Evolutionary conservation across 768 basidiomycete genomes (phyloP).

Genomic region (Mycena maculata): DNA sequence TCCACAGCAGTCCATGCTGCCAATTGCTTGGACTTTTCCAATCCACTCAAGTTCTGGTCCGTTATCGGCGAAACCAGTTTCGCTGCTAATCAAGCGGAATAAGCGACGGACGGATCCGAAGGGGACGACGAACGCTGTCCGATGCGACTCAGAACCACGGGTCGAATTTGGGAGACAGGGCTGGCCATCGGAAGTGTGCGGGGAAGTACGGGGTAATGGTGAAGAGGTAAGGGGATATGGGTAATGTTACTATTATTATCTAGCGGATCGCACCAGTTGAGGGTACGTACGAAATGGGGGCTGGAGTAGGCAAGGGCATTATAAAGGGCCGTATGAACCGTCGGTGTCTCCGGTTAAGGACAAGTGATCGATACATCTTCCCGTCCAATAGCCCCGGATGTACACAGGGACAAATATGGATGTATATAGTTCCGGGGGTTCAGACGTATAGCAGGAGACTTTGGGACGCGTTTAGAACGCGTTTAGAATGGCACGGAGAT

Average conservation of each 20-base stretch:
- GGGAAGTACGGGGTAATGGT: background rate
- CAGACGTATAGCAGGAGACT: no score
- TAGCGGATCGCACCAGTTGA: conserved; percentile 10
- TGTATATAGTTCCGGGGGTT: no score
- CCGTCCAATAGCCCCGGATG: background rate
- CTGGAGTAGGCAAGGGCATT: conserved; percentile 25
- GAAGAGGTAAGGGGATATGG: background rate
- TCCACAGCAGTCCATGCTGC: conserved; percentile 97
- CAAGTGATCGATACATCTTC: background rate
- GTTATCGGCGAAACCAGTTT: conserved; percentile 34
- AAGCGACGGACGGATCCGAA: background rate
- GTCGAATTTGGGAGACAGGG: conserved; percentile 29
- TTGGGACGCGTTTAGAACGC: no score
- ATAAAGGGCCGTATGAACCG: conserved; percentile 4
- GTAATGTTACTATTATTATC: conserved; percentile 2
- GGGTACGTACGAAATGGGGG: conserved; percentile 26
- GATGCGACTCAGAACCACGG: conserved; percentile 30
- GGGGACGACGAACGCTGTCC: conserved; percentile 33
- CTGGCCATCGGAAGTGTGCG: conserved; percentile 20
- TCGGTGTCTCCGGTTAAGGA: background rate
- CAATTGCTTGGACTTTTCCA: conserved; percentile 89
- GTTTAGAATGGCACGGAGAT: no score
- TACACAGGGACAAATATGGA: background rate
- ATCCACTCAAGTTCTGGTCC: conserved; percentile 48
- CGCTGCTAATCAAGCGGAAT: conserved; percentile 17